Percentiles rank a stretch among this genome's conserved stretches.
These are phyloP conservation scores for Mycena filopes DNA, from an alignment of 768 basidiomycete species.

Conservation along the genomic window DNA sequence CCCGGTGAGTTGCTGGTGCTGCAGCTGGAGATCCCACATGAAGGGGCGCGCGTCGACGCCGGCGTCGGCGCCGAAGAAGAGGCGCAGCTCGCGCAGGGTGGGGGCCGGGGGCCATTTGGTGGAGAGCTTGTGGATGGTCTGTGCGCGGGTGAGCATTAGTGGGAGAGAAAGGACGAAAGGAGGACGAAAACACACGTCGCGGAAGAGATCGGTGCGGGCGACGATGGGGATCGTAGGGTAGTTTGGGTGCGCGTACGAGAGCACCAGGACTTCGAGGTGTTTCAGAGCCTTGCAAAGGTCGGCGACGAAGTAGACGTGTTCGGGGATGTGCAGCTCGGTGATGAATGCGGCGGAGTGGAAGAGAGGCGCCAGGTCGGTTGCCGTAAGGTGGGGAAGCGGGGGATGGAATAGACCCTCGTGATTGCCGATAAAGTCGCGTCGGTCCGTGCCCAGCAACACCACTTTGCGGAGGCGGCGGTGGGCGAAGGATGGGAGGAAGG, in stretches of 20 bases:
- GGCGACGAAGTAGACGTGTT: constrained; percentile 21
- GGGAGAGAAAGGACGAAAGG: no score
- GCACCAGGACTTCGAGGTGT: constrained; percentile 13
- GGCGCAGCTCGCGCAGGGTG: constrained; percentile 16
- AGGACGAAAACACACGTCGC: background rate
- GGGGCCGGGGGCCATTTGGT: constrained; percentile 5
- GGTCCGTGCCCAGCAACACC: constrained; percentile 3
- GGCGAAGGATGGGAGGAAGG: constrained; percentile 11
- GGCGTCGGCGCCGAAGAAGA: constrained; percentile 10
- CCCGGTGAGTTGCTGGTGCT: constrained; percentile 1
- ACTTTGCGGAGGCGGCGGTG: constrained; percentile 21
- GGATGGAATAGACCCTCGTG: background rate
- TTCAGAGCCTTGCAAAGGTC: constrained; percentile 19
- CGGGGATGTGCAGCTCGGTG: constrained; percentile 26
- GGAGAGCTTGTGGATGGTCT: constrained; percentile 5
- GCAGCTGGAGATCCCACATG: constrained; percentile 23
- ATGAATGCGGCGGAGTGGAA: background rate
- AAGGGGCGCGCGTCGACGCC: constrained; percentile 6
- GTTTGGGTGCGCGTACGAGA: constrained; percentile 25
- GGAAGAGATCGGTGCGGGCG: constrained; percentile 1
- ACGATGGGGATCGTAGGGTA: background rate
- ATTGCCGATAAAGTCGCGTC: background rate
- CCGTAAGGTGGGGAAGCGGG: constrained; percentile 12
- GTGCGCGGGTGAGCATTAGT: background rate
- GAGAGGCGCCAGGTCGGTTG: constrained; percentile 4